Evolutionary conservation across 805 yeast species (phyloP).

Genomic region (Starmerella gropengiesseri): DNA sequence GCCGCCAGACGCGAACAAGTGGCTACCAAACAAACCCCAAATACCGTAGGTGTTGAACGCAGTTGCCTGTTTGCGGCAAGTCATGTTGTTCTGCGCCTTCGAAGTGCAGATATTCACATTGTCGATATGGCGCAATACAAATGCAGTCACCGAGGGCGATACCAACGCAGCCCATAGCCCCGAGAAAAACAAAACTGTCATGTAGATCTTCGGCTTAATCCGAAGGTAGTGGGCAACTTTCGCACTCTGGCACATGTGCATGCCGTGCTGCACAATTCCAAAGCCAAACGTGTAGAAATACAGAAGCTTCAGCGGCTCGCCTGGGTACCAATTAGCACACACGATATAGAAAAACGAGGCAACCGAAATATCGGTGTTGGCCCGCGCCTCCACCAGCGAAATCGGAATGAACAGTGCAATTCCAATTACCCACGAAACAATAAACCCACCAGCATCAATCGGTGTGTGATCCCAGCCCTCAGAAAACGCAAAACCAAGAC

Average conservation of each 20-base stretch:
- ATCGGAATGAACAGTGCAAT: slow-evolving; percentile 48
- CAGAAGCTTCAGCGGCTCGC: slow-evolving; percentile 49
- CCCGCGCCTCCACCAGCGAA: slow-evolving; percentile 53
- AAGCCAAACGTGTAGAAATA: slow-evolving; percentile 45
- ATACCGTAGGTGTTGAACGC: slow-evolving; percentile 46
- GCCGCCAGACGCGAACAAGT: slow-evolving; percentile 48
- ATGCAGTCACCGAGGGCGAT: slow-evolving; percentile 36
- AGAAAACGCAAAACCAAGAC: slow-evolving; percentile 26
- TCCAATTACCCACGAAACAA: slow-evolving; percentile 44
- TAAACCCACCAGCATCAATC: slow-evolving; percentile 38
- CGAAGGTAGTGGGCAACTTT: slow-evolving; percentile 57
- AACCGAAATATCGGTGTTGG: slow-evolving; percentile 49
- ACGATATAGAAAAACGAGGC: slow-evolving; percentile 54
- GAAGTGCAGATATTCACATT: slow-evolving; percentile 36
- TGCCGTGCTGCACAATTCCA: slow-evolving; percentile 46
- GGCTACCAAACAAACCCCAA: slow-evolving; percentile 57
- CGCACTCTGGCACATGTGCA: slow-evolving; percentile 36
- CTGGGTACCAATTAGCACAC: slow-evolving; percentile 25
- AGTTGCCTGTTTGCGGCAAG: slow-evolving; percentile 41
- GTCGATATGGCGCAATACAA: slow-evolving; percentile 31
- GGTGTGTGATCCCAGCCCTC: slow-evolving; percentile 30
- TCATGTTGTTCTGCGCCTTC: slow-evolving; percentile 46
- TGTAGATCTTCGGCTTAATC: slow-evolving; percentile 50
- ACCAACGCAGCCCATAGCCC: slow-evolving; percentile 35
- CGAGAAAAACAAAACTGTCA: slow-evolving; percentile 40